Percentiles rank a stretch among this genome's conserved stretches.
Evolutionary conservation across 1,284 basidiomycete species (phyloP).

Genomic region (Agaricales sp.): DNA sequence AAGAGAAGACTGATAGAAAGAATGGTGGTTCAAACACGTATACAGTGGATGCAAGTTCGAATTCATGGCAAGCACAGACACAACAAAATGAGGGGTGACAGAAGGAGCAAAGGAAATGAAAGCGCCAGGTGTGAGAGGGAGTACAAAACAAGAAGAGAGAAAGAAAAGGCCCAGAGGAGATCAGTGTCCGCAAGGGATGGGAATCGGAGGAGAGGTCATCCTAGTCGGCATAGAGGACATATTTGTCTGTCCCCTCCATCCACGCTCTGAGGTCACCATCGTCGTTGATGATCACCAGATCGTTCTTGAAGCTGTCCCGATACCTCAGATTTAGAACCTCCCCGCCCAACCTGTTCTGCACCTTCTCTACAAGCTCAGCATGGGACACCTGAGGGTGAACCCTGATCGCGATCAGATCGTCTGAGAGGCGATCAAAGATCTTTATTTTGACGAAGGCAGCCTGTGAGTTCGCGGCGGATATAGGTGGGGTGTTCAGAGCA

Average conservation of each 20-base stretch:
- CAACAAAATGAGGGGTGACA: no score
- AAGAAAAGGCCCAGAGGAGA: background rate
- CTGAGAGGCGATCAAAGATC: slow-evolving; percentile 85
- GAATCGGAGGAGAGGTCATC: background rate
- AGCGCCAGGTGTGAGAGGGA: no score
- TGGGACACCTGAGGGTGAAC: slow-evolving; percentile 90
- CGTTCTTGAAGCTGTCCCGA: slow-evolving; percentile 57
- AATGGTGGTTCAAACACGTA: no score
- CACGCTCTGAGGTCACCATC: slow-evolving; percentile 71
- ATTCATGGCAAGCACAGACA: no score
- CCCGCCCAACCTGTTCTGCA: slow-evolving; percentile 74
- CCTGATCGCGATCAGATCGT: slow-evolving; percentile 95
- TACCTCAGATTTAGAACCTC: slow-evolving; percentile 68
- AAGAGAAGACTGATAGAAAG: no score
- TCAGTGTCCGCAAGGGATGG: background rate
- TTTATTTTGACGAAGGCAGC: slow-evolving; percentile 96
- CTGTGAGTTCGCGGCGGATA: slow-evolving; percentile 65
- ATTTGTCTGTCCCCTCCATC: slow-evolving; percentile 80
- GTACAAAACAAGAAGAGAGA: no score
- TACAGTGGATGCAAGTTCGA: no score
- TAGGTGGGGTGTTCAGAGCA: slow-evolving; percentile 55
- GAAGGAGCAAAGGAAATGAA: no score
- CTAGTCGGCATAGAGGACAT: slow-evolving; percentile 78
- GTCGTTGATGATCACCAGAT: slow-evolving; percentile 54
- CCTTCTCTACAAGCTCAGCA: slow-evolving; percentile 83